Conservation (phyloP, 1,139 yeast genomes). For the Saccharomycopsis hybrid region DNA sequence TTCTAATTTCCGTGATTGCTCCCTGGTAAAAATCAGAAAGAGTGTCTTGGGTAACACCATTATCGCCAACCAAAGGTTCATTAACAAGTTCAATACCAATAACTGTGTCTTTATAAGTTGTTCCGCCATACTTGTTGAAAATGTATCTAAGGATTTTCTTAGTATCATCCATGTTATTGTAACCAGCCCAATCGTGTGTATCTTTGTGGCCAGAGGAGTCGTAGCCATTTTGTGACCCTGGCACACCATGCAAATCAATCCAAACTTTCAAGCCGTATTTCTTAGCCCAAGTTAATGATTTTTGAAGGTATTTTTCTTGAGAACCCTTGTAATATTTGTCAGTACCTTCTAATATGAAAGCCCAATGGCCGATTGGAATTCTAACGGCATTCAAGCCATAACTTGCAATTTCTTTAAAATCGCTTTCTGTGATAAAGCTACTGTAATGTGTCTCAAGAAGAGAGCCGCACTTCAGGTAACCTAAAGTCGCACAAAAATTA, state of each 20-base stretch:
- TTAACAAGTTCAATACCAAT: constrained; percentile 79
- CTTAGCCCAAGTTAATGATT: constrained; percentile 72
- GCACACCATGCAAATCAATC: constrained; percentile 92
- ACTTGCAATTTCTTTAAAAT: constrained; percentile 51
- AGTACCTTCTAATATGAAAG: constrained; percentile 51
- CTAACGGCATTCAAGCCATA: constrained; percentile 81
- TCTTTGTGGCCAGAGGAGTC: constrained; percentile 91
- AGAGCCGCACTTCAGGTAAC: constrained; percentile 41
- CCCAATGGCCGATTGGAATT: constrained; percentile 96
- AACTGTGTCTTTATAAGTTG: constrained; percentile 60
- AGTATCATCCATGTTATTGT: constrained; percentile 35
- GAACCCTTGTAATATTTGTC: constrained; percentile 93
- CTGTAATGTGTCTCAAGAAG: constrained; percentile 65
- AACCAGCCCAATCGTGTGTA: constrained; percentile 46
- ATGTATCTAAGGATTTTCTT: constrained; percentile 30
- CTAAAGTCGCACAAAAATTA: constrained; percentile 35
- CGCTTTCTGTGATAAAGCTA: constrained; percentile 69
- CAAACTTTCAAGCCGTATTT: constrained; percentile 63
- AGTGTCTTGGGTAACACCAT: constrained; percentile 38
- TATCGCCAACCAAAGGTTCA: constrained; percentile 76
- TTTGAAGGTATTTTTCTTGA: constrained; percentile 64
- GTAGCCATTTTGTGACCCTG: constrained; percentile 95
- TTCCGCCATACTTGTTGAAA: constrained; percentile 56
- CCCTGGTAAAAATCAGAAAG: constrained; percentile 47
- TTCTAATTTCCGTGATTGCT: constrained; percentile 33